Evolutionary conservation across 2,329 filamentous ascomycete species (phyloP).

Genomic region (Scedosporium dehoogii): DNA sequence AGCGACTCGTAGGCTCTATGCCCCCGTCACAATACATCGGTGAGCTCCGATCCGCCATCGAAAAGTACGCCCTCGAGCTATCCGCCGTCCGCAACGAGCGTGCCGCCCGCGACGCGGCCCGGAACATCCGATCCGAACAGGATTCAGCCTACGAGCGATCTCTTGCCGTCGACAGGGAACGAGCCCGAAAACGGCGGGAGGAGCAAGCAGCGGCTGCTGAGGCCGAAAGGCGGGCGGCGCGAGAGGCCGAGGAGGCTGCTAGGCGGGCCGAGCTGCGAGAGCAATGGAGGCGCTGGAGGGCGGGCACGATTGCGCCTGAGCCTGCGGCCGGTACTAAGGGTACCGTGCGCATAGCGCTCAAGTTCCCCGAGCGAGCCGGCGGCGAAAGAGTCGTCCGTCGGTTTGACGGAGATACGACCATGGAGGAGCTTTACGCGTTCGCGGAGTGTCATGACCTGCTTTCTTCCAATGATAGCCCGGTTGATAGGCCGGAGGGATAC

Average conservation of each 20-base stretch:
- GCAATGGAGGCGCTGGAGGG: slow-evolving; percentile 78
- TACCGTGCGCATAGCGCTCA: slow-evolving; percentile 60
- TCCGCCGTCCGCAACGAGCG: slow-evolving; percentile 65
- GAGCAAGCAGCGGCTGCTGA: slow-evolving; percentile 59
- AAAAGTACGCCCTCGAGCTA: slow-evolving; percentile 67
- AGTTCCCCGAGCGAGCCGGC: slow-evolving; percentile 48
- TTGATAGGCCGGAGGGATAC: slow-evolving; percentile 52
- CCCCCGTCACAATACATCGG: slow-evolving; percentile 61
- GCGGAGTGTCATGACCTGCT: slow-evolving; percentile 79
- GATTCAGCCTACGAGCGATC: slow-evolving; percentile 91
- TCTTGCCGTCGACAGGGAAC: slow-evolving; percentile 77
- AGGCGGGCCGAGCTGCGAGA: slow-evolving; percentile 33
- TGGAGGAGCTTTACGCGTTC: slow-evolving; percentile 92
- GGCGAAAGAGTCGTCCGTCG: slow-evolving; percentile 68
- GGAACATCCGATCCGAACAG: slow-evolving; percentile 76
- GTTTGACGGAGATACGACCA: slow-evolving; percentile 57
- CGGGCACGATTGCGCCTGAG: slow-evolving; percentile 55
- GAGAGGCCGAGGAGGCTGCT: slow-evolving; percentile 51
- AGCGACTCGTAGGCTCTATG: slow-evolving; percentile 65
- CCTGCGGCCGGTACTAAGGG: slow-evolving; percentile 54
- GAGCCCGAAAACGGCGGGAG: slow-evolving; percentile 65
- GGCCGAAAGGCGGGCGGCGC: slow-evolving; percentile 51
- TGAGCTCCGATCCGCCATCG: slow-evolving; percentile 64
- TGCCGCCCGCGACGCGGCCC: slow-evolving; percentile 69
- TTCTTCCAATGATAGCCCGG: slow-evolving; percentile 16